Conservation (phyloP, 2,329 filamentous ascomycete species). For the Coniochaeta hoffmannii region DNA sequence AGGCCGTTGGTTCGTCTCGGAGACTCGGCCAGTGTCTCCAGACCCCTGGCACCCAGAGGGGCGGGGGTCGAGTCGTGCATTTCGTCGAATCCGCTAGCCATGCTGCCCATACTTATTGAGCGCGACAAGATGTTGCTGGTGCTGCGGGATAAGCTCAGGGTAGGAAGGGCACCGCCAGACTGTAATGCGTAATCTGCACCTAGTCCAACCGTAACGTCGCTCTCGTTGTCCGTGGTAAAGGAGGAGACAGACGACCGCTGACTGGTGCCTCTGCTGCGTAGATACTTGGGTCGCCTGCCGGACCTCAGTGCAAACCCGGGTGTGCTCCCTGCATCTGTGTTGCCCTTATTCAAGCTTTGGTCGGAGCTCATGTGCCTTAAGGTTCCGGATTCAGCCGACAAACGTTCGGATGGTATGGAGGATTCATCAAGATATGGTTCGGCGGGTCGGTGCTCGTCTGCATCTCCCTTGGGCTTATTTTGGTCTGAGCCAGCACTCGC, state of each 20-base stretch:
- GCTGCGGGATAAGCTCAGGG: slow-evolving; percentile 39
- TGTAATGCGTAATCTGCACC: slow-evolving; percentile 75
- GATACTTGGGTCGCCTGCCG: slow-evolving; percentile 45
- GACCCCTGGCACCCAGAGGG: slow-evolving; percentile 29
- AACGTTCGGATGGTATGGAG: slow-evolving; percentile 21
- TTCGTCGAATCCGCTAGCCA: slow-evolving; percentile 68
- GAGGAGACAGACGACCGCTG: slow-evolving; percentile 56
- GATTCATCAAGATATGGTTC: slow-evolving; percentile 16
- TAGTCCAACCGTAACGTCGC: slow-evolving; percentile 61
- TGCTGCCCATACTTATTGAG: slow-evolving; percentile 81
- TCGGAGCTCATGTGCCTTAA: slow-evolving; percentile 26
- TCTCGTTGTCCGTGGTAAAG: slow-evolving; percentile 50
- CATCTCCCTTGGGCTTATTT: neutral
- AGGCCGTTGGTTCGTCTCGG: slow-evolving; percentile 21
- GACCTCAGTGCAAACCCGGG: slow-evolving; percentile 38
- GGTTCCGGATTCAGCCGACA: slow-evolving; percentile 16
- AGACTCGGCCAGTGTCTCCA: slow-evolving; percentile 41
- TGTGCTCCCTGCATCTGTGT: slow-evolving; percentile 35
- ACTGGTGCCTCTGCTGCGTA: slow-evolving; percentile 50
- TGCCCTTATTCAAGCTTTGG: slow-evolving; percentile 6
- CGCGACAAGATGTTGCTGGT: slow-evolving; percentile 56
- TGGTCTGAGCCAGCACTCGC: slow-evolving; percentile 22
- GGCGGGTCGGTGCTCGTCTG: neutral
- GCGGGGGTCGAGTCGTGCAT: slow-evolving; percentile 41
- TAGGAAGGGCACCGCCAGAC: slow-evolving; percentile 66